phyloP scores from a whole-genome alignment of 2,329 filamentous ascomycete species.

The Diaporthe sp. region DNA sequence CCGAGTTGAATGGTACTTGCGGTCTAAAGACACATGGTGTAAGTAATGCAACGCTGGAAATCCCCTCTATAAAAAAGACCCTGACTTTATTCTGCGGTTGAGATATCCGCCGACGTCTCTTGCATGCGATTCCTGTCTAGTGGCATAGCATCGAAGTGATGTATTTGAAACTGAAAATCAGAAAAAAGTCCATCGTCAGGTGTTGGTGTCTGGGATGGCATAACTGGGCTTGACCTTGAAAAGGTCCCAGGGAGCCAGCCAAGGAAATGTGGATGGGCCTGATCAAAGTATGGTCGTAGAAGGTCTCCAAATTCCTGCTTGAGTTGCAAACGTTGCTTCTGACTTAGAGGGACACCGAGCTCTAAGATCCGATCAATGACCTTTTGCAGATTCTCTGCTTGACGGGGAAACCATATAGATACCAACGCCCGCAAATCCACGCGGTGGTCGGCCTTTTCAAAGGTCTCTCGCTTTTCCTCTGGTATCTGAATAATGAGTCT shows the following conservation, averaged over 20 bases:
- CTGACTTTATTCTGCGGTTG: background rate
- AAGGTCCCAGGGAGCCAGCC: background rate
- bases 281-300: background rate
- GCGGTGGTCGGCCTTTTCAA: background rate
- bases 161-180: background rate
- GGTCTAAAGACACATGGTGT: too few relatives aligned
- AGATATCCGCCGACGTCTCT: background rate
- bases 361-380: slow-evolving; percentile 14
- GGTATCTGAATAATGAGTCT: background rate
- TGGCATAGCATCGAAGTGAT: background rate
- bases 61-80: background rate
- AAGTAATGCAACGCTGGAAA: background rate
- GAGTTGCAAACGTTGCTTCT: background rate
- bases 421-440: background rate
- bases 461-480: background rate
- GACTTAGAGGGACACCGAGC: background rate
- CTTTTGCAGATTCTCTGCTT: background rate
- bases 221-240: background rate
- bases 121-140: background rate
- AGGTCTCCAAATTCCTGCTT: background rate
- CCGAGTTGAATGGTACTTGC: too few relatives aligned
- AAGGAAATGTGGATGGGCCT: background rate
- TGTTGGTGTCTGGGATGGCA: background rate
- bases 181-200: background rate
- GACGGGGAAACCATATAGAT: background rate